Percentiles rank a stretch among this genome's conserved stretches.
Evolutionary conservation across 176 grass and related monocot species (phyloP).

Genomic region (Olyra latifolia): DNA sequence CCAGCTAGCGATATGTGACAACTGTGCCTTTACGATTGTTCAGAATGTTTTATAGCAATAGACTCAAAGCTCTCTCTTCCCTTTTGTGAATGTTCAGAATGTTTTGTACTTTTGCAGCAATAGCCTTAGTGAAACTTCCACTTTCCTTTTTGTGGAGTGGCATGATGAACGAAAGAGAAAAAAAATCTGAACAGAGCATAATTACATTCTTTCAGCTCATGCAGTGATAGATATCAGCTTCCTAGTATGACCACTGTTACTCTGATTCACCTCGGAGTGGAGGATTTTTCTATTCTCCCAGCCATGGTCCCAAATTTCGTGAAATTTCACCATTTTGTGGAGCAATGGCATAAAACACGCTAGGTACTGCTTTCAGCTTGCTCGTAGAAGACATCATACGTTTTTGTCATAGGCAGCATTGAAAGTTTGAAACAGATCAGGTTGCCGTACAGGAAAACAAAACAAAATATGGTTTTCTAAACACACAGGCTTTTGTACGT

Average conservation of each 20-base stretch:
- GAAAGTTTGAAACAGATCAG: too few relatives aligned
- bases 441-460: too few relatives aligned
- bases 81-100: neutral
- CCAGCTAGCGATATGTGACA: conserved; percentile 24
- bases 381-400: too few relatives aligned
- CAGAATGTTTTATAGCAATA: conserved; percentile 32
- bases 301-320: neutral
- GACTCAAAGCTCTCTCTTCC: neutral
- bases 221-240: neutral
- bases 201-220: neutral
- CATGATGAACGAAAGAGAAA: neutral
- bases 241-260: neutral
- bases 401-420: too few relatives aligned
- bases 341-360: too few relatives aligned
- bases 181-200: neutral
- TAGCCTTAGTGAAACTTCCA: too few relatives aligned
- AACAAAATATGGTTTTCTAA: too few relatives aligned
- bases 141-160: neutral
- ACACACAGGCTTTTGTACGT: too few relatives aligned
- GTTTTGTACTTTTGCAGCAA: conserved; percentile 15
- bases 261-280: neutral
- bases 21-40: conserved; percentile 5
- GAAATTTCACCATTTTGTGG: too few relatives aligned
- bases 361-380: too few relatives aligned
- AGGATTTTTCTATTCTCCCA: neutral